A percentile compares a stretch with the other conserved stretches of the same genome.
Evolutionary conservation across 2,329 filamentous ascomycete species (phyloP).

Genomic region (Ophiocordyceps camponoti-floridani): DNA sequence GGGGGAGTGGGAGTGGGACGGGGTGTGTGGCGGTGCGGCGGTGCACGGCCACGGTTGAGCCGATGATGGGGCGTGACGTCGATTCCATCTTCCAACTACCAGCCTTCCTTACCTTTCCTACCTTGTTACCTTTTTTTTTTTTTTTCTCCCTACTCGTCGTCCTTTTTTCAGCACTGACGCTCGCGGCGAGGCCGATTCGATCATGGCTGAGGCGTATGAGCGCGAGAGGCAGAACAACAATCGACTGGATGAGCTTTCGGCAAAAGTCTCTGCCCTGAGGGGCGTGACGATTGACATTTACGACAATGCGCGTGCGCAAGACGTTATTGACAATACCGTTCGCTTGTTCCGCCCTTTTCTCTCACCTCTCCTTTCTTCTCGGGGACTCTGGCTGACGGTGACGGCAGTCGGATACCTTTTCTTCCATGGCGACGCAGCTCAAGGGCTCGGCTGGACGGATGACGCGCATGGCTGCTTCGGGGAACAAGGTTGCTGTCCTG

Average conservation of each 20-base stretch:
- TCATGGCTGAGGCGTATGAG: conserved; percentile 62
- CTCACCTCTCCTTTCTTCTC: background rate
- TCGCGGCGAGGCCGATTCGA: background rate
- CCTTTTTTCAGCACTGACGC: background rate
- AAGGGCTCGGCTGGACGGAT: conserved; percentile 71
- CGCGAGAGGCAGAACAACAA: conserved; percentile 85
- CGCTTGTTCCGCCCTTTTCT: conserved; percentile 9
- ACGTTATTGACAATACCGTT: conserved; percentile 76
- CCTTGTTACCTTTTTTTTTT: background rate
- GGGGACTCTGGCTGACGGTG: background rate
- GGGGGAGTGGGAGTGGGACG: too few species aligned
- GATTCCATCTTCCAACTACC: background rate
- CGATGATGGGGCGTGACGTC: background rate
- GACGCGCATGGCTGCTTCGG: conserved; percentile 76
- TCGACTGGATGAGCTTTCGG: conserved; percentile 75
- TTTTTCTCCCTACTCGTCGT: too few species aligned
- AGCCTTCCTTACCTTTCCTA: background rate
- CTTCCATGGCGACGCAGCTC: conserved; percentile 63
- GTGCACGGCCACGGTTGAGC: too few species aligned
- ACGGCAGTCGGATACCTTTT: conserved; percentile 72
- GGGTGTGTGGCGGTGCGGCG: too few species aligned
- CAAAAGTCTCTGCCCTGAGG: conserved; percentile 81
- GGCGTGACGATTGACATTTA: conserved; percentile 96
- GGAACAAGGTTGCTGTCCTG: conserved; percentile 79
- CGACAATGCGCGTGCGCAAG: conserved; percentile 79